These are phyloP conservation scores for Schwanniomyces sp. DNA, from an alignment of 805 yeast genomes.

Conservation along the genomic window DNA sequence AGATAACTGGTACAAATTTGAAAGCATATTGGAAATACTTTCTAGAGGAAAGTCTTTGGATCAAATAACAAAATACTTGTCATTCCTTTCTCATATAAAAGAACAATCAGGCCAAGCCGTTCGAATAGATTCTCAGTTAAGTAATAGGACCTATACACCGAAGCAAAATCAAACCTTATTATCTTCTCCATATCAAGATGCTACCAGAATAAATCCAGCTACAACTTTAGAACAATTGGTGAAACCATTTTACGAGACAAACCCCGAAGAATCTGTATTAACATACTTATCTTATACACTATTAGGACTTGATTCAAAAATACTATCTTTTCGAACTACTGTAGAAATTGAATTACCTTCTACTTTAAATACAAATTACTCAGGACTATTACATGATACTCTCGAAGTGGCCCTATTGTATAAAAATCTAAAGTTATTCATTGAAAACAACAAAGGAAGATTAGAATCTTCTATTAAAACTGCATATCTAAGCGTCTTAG, in stretches of 20 bases:
- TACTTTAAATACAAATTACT: slow-evolving; percentile 53
- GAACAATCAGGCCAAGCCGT: not conserved
- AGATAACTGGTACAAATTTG: slow-evolving; percentile 35
- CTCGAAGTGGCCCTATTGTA: slow-evolving; percentile 75
- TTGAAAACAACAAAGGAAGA: slow-evolving; percentile 22
- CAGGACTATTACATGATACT: slow-evolving; percentile 54
- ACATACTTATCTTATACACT: slow-evolving; percentile 52
- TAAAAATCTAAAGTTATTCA: slow-evolving; percentile 37
- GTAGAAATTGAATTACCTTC: slow-evolving; percentile 46
- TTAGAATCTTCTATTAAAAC: slow-evolving; percentile 55
- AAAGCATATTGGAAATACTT: slow-evolving; percentile 27
- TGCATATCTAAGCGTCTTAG: slow-evolving; percentile 56
- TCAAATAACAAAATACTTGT: slow-evolving; percentile 35
- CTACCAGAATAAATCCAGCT: not conserved
- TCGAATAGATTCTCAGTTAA: slow-evolving; percentile 1
- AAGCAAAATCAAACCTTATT: slow-evolving; percentile 3
- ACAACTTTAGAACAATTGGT: slow-evolving; percentile 7
- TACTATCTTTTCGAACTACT: slow-evolving; percentile 46
- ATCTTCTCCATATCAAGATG: slow-evolving; percentile 11
- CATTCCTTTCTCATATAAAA: slow-evolving; percentile 23
- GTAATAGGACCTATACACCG: slow-evolving; percentile 2
- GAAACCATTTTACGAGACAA: slow-evolving; percentile 30
- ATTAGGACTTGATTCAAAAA: slow-evolving; percentile 60
- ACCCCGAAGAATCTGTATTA: slow-evolving; percentile 36
- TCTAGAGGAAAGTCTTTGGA: slow-evolving; percentile 24